Percentiles rank a stretch among this genome's conserved stretches.
Conservation (phyloP, 208 protist genomes). For the Plasmodiophora brassicae region DNA sequence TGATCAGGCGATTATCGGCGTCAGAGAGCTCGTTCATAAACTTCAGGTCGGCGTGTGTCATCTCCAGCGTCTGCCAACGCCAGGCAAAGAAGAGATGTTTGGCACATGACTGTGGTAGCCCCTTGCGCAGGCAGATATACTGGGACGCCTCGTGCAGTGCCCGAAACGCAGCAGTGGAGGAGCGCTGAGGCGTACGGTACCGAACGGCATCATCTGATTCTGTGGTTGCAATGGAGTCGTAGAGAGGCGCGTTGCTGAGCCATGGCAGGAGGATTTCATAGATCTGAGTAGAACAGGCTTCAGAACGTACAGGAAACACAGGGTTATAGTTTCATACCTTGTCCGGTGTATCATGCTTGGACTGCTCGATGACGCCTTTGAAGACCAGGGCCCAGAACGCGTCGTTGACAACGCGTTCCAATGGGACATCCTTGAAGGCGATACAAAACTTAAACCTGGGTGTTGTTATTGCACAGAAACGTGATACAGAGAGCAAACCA, state of each 20-base stretch:
- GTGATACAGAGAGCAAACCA: no score
- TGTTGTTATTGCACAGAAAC: no score
- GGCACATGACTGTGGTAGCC: background rate
- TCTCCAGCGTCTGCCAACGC: background rate
- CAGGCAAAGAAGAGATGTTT: background rate
- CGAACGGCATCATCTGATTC: background rate
- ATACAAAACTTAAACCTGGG: conserved; percentile 8
- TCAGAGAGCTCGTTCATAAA: background rate
- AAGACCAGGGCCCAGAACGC: conserved; percentile 34
- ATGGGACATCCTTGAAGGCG: conserved; percentile 31
- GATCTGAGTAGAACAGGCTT: background rate
- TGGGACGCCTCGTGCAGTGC: background rate
- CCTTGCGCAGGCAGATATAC: background rate
- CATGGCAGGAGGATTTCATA: background rate
- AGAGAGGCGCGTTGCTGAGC: background rate
- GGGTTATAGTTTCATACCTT: conserved; percentile 14
- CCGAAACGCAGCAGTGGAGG: background rate
- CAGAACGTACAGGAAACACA: background rate
- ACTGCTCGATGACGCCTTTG: background rate
- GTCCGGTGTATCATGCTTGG: background rate
- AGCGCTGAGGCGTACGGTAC: background rate
- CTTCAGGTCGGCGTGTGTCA: background rate
- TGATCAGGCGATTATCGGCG: background rate
- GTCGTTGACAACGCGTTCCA: background rate
- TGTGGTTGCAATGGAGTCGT: background rate